Conservation (phyloP, 2,329 filamentous ascomycete species). For the Diaporthe amygdali region DNA sequence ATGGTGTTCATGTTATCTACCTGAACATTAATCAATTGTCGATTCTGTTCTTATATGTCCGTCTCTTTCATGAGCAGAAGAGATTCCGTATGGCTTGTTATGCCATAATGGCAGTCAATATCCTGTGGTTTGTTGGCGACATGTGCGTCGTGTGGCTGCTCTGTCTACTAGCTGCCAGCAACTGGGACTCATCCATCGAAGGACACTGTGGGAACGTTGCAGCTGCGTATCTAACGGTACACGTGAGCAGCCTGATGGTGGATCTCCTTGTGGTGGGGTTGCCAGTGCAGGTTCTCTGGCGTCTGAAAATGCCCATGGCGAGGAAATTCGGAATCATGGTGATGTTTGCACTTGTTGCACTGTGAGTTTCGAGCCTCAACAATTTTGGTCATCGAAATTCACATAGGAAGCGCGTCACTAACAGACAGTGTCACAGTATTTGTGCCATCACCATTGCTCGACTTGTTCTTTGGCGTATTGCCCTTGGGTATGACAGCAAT, state of each 20-base stretch:
- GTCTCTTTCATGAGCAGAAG: neutral
- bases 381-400: neutral
- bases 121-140: neutral
- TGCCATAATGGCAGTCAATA: neutral
- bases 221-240: neutral
- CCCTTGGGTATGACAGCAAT: neutral
- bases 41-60: neutral
- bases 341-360: neutral
- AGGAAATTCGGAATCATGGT: neutral
- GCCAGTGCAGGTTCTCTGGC: neutral
- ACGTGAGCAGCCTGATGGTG: neutral
- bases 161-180: neutral
- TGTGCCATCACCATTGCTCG: neutral
- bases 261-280: neutral
- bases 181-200: neutral
- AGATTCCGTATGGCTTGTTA: neutral
- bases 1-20: no score
- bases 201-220: neutral
- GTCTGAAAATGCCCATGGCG: neutral
- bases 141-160: neutral
- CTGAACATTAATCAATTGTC: no score
- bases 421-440: neutral
- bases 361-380: neutral
- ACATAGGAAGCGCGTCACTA: neutral
- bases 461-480: neutral